Evolutionary conservation across 1,284 basidiomycete species (phyloP), one percentile per base, ranked within the genome.

Genomic region (Xanthoconium separans): DNA sequence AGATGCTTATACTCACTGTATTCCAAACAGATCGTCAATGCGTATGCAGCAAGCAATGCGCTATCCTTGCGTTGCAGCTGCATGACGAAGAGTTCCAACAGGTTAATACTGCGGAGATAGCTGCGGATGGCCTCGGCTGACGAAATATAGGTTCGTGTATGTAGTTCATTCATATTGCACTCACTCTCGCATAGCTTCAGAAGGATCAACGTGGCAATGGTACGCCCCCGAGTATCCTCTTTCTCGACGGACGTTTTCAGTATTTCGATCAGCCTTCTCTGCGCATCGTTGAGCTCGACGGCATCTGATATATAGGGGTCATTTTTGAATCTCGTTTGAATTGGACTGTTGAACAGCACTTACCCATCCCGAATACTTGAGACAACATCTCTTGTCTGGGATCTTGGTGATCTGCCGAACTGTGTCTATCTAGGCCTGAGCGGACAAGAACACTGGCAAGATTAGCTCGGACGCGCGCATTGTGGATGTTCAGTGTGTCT

Each of bases 281-380:
- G 56, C 5, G 0, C 4, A 0, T 13, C 5, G 3, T 0, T 11
- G 27, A 69, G 53, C 16, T 13, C 9, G 0, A 6, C 0, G 2
- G 51, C 49, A 2, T 41, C 66, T 69, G 15, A 33, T 39, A 42
- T 20, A 15, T 33, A 16, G 1, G 7, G 24, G 33, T 24, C 27
- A 40, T 3, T 42, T n/a, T 16, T 13, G 10, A 29, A 22, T 29
- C 3, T 6, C 16, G 24, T 29, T n/a, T n/a, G n/a, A 15, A 12
- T 24, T n/a, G 37, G 4, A 6, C 8, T 1, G 5, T 20, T 7
- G n/a, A 44, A 33, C 1, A 2, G 27, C 20, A 18, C 58, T 46
- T n/a, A 67, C 66, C 53, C 1, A 67, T 47, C 6, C 60, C 62
- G 16, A 66, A 70, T 20, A 68, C 37, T 1, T 10, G 12, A n/a